Evolutionary conservation across 2,329 filamentous ascomycete species (phyloP), one percentile per base, ranked within the genome.

Genomic region (Arthrobotrys musiformis): DNA sequence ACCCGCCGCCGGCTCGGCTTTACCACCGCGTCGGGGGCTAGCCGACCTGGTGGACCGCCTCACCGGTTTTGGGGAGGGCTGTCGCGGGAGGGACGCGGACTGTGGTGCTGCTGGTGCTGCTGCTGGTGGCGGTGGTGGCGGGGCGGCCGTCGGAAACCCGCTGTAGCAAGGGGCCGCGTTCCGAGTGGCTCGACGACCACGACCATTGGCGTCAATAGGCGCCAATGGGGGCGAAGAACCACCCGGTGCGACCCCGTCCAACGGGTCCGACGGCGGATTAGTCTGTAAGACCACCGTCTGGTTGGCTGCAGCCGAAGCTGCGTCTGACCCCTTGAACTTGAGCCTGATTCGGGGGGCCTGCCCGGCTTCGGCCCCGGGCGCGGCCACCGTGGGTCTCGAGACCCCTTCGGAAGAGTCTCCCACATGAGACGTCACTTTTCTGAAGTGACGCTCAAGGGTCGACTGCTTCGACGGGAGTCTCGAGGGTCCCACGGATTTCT

Each of bases 101-200:
- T 37, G 52, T 22, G 40, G 30, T 30, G 46, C 9, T 17, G 54
- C 37, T 26, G 46, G 44, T 37, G 28, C 24, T 44, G n/a, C 42
- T 22, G 46, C 19, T 17, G 54, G 30, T 19, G 56, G 35, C 13
- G 46, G 42, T 42, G 52, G 40, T 22, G 69, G 37, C 37, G 54
- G 26, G 3, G 56, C 15, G 8, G 48, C 58, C 24, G 58, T 54
- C 33, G 63, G 63, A 50, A 70, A 70, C 48, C 72, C 72, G 19
- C 64, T 64, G 33, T 76, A 76, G 35, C 42, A 54, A 22, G 72
- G 72, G 28, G 66, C 63, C 30, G 72, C 72, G 52, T 76, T 76
- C 64, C 72, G 72, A 19, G 72, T 76, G 48, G 72, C 50, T 17
- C 72, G 56, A 28, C 72, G 64, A 52, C 72, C 64, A 22, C 72